A percentile compares a stretch with the other conserved stretches of the same genome.
Evolutionary conservation across 345 rosid species (phyloP).

Genomic region (Euphorbia peplus): DNA sequence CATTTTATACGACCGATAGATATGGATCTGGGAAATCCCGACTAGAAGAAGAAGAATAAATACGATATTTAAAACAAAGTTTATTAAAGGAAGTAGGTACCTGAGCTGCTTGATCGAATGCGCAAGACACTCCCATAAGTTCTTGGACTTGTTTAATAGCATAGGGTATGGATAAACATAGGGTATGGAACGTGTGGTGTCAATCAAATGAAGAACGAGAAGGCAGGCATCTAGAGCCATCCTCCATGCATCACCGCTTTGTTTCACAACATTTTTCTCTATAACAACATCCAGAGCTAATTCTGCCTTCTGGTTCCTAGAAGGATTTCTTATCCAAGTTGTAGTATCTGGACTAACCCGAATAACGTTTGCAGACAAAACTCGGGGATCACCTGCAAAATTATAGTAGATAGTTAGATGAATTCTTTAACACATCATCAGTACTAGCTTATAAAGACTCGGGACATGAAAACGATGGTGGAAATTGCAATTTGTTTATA

Average conservation of each 20-base stretch:
- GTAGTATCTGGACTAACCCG: conserved; percentile 73
- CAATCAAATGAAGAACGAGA: conserved; percentile 73
- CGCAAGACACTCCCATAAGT: conserved; percentile 81
- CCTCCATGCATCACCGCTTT: conserved; percentile 97
- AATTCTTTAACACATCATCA: not conserved
- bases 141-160: conserved; percentile 87
- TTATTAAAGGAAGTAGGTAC: conserved; percentile 31
- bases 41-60: too few relatives aligned
- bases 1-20: not conserved
- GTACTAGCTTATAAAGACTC: not conserved
- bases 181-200: conserved; percentile 75
- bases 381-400: conserved; percentile 76
- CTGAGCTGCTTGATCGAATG: conserved; percentile 92
- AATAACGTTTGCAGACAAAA: conserved; percentile 60
- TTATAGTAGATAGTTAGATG: conserved; percentile 3
- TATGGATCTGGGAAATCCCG: too few relatives aligned
- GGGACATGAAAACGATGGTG: too few relatives aligned
- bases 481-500: not conserved
- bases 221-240: conserved; percentile 79
- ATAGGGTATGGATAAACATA: too few relatives aligned
- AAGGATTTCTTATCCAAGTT: conserved; percentile 64
- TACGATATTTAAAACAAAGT: not conserved
- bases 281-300: conserved; percentile 69
- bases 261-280: conserved; percentile 68
- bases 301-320: conserved; percentile 55